Base-by-base conservation (phyloP, 225 moss, liverwort and hornwort genomes). In the Takakia lepidozioides region DNA sequence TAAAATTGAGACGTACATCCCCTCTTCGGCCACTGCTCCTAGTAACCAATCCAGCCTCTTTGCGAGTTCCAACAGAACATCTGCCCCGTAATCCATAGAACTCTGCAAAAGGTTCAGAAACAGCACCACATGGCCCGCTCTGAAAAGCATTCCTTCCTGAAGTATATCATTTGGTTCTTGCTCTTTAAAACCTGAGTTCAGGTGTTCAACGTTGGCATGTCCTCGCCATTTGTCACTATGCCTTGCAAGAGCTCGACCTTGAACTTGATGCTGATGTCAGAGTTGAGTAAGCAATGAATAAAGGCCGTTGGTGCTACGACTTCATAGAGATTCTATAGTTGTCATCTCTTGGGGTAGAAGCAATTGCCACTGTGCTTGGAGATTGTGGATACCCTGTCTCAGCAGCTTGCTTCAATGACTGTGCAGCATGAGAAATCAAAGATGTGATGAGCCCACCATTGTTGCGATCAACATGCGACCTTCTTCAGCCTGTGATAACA, bases 31-130 rank as follows among this genome's bases (percentile, higher is more conserved):
- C 48, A 87, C 27, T 43, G 77, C 69, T 19, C 84, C 77, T 19
- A 95, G 39, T 41, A 90, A 62, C 95, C 89, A 95, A 19, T 60
- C 72, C 35, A 95, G 60, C 45, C 64, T 66, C 47, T 45, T 69
- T 8, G 70, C 63, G 32, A 95, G 66, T 21, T 87, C 69, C 18
- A 54, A 45, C 20, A 90, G 48, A 36, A 95, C 35, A 44, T 28
- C 37, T 43, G 43, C 46, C 25, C 43, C 54, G 53, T 62, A 95
- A 3, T 54, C 54, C 59, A 56, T 48, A 30, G 95, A 77, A 17
- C 35, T 55, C 54, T 71, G 72, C 8, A 90, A 55, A 29, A 95
- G 53, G 36, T 82, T 67, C 16, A 95, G 65, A 71, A 75, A 87
- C 19, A 95, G 58, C 29, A 71, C 74, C 25, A 78, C 71, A 43